Evolutionary conservation across 2,329 filamentous ascomycete genomes (phyloP), one percentile per base, ranked within the genome.

Genomic region (Sporothrix euskadiensis): DNA sequence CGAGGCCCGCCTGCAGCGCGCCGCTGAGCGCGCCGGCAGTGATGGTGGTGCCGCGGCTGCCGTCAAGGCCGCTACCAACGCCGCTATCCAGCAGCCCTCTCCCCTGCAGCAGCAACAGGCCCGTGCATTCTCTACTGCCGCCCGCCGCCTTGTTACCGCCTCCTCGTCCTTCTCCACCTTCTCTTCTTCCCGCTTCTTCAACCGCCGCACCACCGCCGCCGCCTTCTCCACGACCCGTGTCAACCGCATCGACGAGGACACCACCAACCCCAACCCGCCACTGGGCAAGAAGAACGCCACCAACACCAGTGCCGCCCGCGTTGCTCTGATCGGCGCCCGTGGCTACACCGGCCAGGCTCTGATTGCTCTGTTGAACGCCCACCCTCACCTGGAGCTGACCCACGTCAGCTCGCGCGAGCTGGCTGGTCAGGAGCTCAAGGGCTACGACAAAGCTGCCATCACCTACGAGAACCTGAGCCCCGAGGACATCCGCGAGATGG

Each of bases 321-420:
- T 98, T 68, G 94, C 92, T 61, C 87, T 98, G 72, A 97, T 98
- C 76, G 94, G 94, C 76, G 94, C 94, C 73, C 92, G 94, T 79
- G 95, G 96, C 47, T 98, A 97, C 77, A 98, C 95, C 71, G 95
- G 96, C 56, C 93, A 97, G 82, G 93, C 94, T 72, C 86, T 99
- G 66, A 94, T 98, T 78, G 91, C 90, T 75, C 88, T 99, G 26
- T 86, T 99, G 69, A 96, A 97, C 83, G 84, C 89, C 47, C 96
- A 98, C 83, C 94, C 94, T 16, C 88, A 93, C 82, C 92, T 98
- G 87, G 94, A 98, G 77, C 89, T 98, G 71, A 88, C 90, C 66
- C 91, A 98, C 80, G 95, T 98, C 61, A 98, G 94, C 2, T 98
- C 95, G 16, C 93, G 96, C 79, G 95, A 98, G 83, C 88, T 98